Percentiles rank a stretch among this genome's conserved stretches.
Evolutionary conservation across 306 rosid species (phyloP).

Genomic region (Malus asiatica): DNA sequence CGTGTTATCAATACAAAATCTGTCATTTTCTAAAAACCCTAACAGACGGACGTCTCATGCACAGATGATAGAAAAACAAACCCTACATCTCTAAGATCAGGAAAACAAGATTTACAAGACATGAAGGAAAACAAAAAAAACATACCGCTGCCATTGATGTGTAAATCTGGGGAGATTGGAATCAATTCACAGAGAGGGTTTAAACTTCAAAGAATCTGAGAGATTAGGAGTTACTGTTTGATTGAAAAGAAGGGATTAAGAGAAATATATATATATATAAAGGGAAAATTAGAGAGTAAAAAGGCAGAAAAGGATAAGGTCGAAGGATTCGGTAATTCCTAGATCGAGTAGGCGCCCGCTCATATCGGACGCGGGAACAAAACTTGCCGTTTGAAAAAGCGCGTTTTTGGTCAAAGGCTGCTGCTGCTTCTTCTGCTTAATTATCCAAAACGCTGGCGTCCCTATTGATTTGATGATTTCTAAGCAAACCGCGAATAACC

Average conservation of each 20-base stretch:
- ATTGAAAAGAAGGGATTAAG: background rate
- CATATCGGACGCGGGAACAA: slow-evolving; percentile 20
- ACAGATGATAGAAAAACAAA: background rate
- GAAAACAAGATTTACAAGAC: background rate
- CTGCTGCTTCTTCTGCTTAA: background rate
- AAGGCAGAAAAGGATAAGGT: background rate
- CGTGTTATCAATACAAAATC: background rate
- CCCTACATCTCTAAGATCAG: background rate
- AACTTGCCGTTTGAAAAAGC: background rate
- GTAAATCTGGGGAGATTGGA: background rate
- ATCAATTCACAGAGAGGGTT: background rate
- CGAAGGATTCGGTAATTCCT: background rate
- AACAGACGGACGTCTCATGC: background rate
- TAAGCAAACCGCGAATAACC: background rate
- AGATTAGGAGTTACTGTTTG: background rate
- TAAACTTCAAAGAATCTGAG: background rate
- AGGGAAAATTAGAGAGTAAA: background rate
- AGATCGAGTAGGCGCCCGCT: slow-evolving; percentile 11
- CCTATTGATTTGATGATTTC: background rate
- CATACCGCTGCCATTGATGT: slow-evolving; percentile 18
- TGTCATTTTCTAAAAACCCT: background rate
- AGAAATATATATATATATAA: background rate
- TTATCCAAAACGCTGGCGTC: background rate
- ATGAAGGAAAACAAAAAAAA: background rate
- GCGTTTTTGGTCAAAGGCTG: background rate